Conservation (phyloP, 108 stramenopile species). For the Pseudonitzschia pungens region DNA sequence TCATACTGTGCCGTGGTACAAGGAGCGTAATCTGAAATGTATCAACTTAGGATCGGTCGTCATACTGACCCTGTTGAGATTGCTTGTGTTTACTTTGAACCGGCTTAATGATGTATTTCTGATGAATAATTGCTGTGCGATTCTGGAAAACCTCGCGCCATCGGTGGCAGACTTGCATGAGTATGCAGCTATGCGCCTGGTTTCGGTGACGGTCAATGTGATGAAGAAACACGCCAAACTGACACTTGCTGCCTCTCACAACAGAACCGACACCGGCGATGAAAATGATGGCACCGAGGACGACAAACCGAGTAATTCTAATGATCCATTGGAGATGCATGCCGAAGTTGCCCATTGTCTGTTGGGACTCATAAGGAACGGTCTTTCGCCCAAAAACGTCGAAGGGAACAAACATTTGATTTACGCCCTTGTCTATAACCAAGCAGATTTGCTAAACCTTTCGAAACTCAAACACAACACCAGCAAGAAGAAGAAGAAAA, state of each 20-base stretch:
- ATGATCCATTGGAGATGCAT: slow-evolving; percentile 61
- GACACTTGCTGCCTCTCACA: not conserved
- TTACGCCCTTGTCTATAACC: slow-evolving; percentile 72
- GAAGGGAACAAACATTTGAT: slow-evolving; percentile 76
- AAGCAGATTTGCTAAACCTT: slow-evolving; percentile 55
- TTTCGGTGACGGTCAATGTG: slow-evolving; percentile 60
- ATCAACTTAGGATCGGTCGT: slow-evolving; percentile 75
- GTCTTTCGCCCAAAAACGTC: slow-evolving; percentile 52
- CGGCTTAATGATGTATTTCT: slow-evolving; percentile 71
- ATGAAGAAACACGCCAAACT: slow-evolving; percentile 55
- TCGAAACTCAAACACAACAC: slow-evolving; percentile 11
- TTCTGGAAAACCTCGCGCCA: slow-evolving; percentile 70
- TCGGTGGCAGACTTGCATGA: slow-evolving; percentile 60
- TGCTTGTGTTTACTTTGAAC: slow-evolving; percentile 71
- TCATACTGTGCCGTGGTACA: slow-evolving; percentile 68
- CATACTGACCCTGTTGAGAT: slow-evolving; percentile 63
- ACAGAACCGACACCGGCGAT: slow-evolving; percentile 14
- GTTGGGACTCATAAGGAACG: slow-evolving; percentile 60
- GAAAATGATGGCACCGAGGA: slow-evolving; percentile 41
- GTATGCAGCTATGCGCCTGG: slow-evolving; percentile 78
- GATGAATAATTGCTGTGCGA: slow-evolving; percentile 81
- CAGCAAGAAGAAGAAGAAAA: not conserved
- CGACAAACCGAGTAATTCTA: slow-evolving; percentile 38
- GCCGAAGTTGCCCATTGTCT: slow-evolving; percentile 69
- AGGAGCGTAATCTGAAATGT: slow-evolving; percentile 64